Conservation (phyloP, 2,329 filamentous ascomycete species). For the Aureobasidium sp. region DNA sequence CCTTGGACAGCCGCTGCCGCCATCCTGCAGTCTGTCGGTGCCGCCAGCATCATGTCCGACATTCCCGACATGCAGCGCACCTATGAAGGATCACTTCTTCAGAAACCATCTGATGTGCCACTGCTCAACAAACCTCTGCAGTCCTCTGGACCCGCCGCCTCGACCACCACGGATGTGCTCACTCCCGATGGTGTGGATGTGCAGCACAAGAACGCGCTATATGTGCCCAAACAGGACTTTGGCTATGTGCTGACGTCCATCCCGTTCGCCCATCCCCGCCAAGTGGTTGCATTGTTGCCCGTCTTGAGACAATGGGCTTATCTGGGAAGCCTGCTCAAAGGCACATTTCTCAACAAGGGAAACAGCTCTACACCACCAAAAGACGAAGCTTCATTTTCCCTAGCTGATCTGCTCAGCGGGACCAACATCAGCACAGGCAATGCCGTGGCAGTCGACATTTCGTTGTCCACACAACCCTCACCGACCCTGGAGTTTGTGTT, state of each 20-base stretch:
- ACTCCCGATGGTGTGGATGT: constrained; percentile 19
- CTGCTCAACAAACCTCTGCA: constrained; percentile 12
- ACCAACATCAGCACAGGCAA: background rate
- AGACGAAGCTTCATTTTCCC: constrained; percentile 22
- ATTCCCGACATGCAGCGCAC: background rate
- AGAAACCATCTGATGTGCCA: background rate
- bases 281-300: constrained; percentile 68
- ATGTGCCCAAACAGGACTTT: constrained; percentile 66
- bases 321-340: constrained; percentile 56
- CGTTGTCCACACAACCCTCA: constrained; percentile 28
- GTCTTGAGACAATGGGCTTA: constrained; percentile 69
- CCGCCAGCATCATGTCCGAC: background rate
- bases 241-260: constrained; percentile 60
- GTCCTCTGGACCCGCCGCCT: constrained; percentile 10
- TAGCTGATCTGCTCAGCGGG: constrained; percentile 16
- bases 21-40: constrained; percentile 50
- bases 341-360: constrained; percentile 44
- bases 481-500: constrained; percentile 26
- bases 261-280: constrained; percentile 70
- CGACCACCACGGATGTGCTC: constrained; percentile 14
- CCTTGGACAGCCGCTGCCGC: constrained; percentile 58
- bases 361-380: constrained; percentile 22
- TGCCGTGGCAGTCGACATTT: constrained; percentile 26
- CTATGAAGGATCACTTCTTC: constrained; percentile 9
- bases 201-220: constrained; percentile 53